Base-by-base conservation (phyloP, 306 rosid genomes). In the Chamaecrista fasciculata region DNA sequence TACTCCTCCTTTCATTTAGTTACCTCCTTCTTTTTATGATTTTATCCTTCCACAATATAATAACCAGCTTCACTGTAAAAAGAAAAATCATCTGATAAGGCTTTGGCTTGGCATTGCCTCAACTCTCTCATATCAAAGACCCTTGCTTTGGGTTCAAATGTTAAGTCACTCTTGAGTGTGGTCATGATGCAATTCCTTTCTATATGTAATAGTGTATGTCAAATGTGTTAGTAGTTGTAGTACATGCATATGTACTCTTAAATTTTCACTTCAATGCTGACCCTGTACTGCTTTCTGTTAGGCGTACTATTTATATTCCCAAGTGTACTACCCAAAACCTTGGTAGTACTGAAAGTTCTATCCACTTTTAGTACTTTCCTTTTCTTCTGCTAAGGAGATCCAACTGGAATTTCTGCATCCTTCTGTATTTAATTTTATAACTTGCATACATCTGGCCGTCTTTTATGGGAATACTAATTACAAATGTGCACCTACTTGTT, bases 161-260 rank as follows among this genome's bases (percentile, higher is more conserved):
- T 36, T 47, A 19, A 46, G 47, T 5, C 57, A 28, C 5, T 31
- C 40, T 15, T 11, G 53, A 52, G 12, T 62, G 64, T 2, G 70
- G 10, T 21, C 33, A 44, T 19, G 65, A 57, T 59, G 63, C 33
- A 8, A 33, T 64, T 8, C 14, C 21, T 66, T 23, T 50, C 50
- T 65, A 73, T 83, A 73, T 76, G 66, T 76, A 68, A 31, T 31
- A 2, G 29, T 29, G 25, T 10, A 11, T 43, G 18, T 50, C 18
- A 61, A 12, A 16, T 16, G 47, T 18, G 64, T 10, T 37, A 0
- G 36, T 31, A 64, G 44, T 49, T 69, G 82, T 24, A 71, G 82
- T 79, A 76, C 80, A 67, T 40, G 43, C 25, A 42, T n/a, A n/a
- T 70, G 87, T 76, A 79, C 82, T 71, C 46, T 12, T 61, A 65